phyloP scores from a whole-genome alignment of 2,329 filamentous ascomycete genomes.

The Alternaria burnsii region DNA sequence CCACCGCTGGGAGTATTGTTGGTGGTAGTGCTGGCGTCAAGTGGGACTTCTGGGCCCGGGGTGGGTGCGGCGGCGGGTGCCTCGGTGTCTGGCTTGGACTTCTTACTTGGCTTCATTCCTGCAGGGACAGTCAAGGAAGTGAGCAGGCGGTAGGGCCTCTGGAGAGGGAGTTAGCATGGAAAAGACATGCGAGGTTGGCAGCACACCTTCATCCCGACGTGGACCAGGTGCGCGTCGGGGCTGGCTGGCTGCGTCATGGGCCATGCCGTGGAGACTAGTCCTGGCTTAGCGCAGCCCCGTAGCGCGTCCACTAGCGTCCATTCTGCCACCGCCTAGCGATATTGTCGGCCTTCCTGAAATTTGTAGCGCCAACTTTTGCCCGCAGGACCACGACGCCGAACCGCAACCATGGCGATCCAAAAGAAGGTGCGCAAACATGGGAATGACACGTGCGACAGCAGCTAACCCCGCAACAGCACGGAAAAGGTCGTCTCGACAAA shows the following conservation, averaged over 20 bases:
- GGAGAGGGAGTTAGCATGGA: constrained; percentile 16
- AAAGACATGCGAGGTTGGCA: constrained; percentile 15
- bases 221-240: constrained; percentile 20
- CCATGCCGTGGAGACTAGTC: constrained; percentile 17
- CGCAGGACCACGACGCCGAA: constrained; percentile 25
- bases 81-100: constrained; percentile 51
- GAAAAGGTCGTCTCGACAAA: constrained; percentile 97
- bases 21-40: constrained; percentile 20
- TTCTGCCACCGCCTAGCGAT: constrained; percentile 32
- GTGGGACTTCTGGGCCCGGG: constrained; percentile 16
- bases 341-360: constrained; percentile 25
- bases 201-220: constrained; percentile 30
- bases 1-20: constrained; percentile 25
- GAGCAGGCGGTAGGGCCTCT: constrained; percentile 33
- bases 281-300: constrained; percentile 16
- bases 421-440: constrained; percentile 71
- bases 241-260: constrained; percentile 13
- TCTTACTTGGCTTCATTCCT: constrained; percentile 54
- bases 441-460: no score
- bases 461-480: constrained; percentile 66
- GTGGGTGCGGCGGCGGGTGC: constrained; percentile 28
- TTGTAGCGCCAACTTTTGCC: constrained; percentile 31
- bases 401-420: constrained; percentile 82
- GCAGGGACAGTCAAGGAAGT: constrained; percentile 15
- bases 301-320: neutral